Base-by-base conservation (phyloP, 1,139 yeast species). In the Barnettozyma hawaiiensis region DNA sequence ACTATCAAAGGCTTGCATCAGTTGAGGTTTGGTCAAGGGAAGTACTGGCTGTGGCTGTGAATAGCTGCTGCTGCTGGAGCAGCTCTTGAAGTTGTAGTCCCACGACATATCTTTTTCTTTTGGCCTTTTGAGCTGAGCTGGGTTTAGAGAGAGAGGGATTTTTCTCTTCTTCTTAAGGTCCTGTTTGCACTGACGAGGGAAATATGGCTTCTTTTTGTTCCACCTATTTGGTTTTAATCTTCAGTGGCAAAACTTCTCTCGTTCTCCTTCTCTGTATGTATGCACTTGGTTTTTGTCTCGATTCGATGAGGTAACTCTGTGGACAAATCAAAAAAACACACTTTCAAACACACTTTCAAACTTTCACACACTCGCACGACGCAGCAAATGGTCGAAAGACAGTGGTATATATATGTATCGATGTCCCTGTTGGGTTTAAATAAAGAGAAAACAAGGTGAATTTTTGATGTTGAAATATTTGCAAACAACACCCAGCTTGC, bases 81-180 rank as follows among this genome's bases (percentile, higher is more conserved):
- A 16, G 31, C 23, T 19, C 24, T 32, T 26, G 37, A 32, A 39
- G 37, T 39, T 39, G 21, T 39, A 39, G 16, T 39, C 41, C 41
- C 41, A 39, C 12, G 41, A 33, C 41, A 39, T 39, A 14, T 32
- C 18, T 9, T n/a, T n/a, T n/a, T n/a, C n/a, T n/a, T n/a, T n/a
- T n/a, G n/a, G n/a, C n/a, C n/a, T n/a, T n/a, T n/a, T n/a, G n/a
- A n/a, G n/a, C n/a, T n/a, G n/a, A n/a, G n/a, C n/a, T n/a, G n/a
- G n/a, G n/a, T n/a, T n/a, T n/a, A n/a, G n/a, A n/a, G n/a, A n/a
- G n/a, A n/a, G 21, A 26, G 29, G 15, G 29, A 16, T n/a, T 26
- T 14, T 26, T 3, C 14, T 26, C 8, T 26, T 26, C 29, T n/a
- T n/a, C 29, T 26, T 26, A n/a, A n/a, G n/a, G n/a, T n/a, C n/a